A percentile compares a stretch with the other conserved stretches of the same genome.
Conservation (phyloP, 73 alveolate species). For the Diophrys sp. region DNA sequence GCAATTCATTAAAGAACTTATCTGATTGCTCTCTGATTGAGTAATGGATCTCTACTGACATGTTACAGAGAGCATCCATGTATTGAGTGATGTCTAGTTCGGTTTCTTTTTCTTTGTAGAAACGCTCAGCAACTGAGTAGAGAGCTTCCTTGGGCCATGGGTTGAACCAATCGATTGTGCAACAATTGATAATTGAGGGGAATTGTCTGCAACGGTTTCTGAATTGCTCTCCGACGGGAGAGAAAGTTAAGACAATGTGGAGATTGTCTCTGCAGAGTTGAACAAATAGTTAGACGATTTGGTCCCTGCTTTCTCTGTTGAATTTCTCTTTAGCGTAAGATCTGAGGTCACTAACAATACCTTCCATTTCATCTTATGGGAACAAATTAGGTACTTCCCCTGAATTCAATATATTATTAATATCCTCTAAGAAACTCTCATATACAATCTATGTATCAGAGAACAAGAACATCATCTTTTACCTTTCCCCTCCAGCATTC, state of each 20-base stretch:
- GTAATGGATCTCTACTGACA: conserved; percentile 90
- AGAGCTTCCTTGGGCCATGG: conserved; percentile 97
- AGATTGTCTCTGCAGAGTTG: conserved; percentile 96
- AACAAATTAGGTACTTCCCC: conserved; percentile 99
- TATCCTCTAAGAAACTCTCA: conserved; percentile 99
- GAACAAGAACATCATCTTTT: conserved; percentile 92
- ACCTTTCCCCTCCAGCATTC: conserved; percentile 88
- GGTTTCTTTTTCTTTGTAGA: conserved; percentile 55
- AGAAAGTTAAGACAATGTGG: conserved; percentile 97
- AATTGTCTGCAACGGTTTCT: conserved; percentile 98
- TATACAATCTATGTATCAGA: conserved; percentile 98
- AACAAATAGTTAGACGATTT: conserved; percentile 94
- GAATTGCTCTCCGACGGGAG: conserved; percentile 99
- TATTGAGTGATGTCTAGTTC: conserved; percentile 72
- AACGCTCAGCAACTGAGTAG: conserved; percentile 97
- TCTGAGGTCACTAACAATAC: conserved; percentile 93
- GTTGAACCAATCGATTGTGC: conserved; percentile 84
- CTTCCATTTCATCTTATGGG: conserved; percentile 97
- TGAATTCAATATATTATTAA: conserved; percentile 97
- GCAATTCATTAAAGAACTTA: conserved; percentile 79
- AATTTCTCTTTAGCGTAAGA: conserved; percentile 98
- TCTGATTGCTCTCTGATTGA: conserved; percentile 71
- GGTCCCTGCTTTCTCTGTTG: conserved; percentile 96
- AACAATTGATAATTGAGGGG: conserved; percentile 88
- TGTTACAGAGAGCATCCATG: conserved; percentile 68